Evolutionary conservation across 352 stramenopile species (phyloP).

Genomic region (Phytophthora rubi): DNA sequence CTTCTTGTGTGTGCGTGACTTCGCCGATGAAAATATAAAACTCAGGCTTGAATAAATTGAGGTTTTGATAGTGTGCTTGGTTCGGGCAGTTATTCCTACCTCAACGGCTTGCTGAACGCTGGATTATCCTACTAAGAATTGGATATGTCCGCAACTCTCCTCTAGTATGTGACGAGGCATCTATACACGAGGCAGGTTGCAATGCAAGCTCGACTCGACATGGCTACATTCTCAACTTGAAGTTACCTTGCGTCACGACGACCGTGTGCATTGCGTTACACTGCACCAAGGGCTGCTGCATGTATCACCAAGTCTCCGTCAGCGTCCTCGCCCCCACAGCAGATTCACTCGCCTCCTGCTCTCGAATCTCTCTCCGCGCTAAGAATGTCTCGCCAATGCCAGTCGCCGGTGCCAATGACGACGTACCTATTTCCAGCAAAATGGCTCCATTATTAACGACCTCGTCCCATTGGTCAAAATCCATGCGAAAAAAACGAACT

Average conservation of each 20-base stretch:
- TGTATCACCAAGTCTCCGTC: background rate
- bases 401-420: background rate
- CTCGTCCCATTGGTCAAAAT: background rate
- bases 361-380: background rate
- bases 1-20: conserved; percentile 16
- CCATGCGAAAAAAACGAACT: background rate
- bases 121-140: too few species aligned
- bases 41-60: conserved; percentile 3
- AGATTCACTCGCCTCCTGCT: background rate
- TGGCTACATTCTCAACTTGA: too few species aligned
- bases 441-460: background rate
- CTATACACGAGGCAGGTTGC: too few species aligned
- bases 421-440: background rate
- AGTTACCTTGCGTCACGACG: too few species aligned
- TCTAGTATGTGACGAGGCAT: too few species aligned
- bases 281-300: background rate
- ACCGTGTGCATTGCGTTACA: background rate
- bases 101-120: too few species aligned
- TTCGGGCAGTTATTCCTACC: background rate
- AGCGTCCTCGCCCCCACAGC: background rate
- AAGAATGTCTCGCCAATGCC: conserved; percentile 1
- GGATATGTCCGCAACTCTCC: too few species aligned
- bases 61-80: background rate
- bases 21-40: conserved; percentile 30
- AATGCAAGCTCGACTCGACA: too few species aligned